Conservation (phyloP, 2,329 filamentous ascomycete genomes). For the Madurella fahalii region DNA sequence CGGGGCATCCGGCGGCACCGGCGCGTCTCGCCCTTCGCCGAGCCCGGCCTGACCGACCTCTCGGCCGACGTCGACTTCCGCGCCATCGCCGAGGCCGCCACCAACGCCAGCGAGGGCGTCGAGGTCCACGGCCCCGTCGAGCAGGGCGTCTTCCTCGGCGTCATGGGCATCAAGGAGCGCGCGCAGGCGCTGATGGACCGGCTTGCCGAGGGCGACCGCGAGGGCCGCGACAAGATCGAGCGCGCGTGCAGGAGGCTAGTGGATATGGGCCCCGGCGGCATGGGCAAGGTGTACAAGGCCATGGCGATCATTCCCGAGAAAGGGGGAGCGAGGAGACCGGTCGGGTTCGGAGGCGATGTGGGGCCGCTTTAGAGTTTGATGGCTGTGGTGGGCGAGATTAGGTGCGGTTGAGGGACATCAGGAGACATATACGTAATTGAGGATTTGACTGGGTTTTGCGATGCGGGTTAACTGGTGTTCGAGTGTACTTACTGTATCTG, state of each 20-base stretch:
- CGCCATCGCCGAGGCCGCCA: slow-evolving; percentile 76
- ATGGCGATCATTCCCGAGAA: slow-evolving; percentile 86
- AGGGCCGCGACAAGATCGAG: slow-evolving; percentile 59
- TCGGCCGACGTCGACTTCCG: slow-evolving; percentile 92
- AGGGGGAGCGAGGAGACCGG: slow-evolving; percentile 67
- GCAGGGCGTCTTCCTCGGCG: slow-evolving; percentile 73
- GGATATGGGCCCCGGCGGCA: slow-evolving; percentile 76
- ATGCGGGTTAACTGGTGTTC: no score
- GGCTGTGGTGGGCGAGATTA: slow-evolving; percentile 31
- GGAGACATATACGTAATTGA: background rate
- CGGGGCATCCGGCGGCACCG: slow-evolving; percentile 80
- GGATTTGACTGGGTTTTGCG: no score
- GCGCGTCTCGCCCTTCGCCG: slow-evolving; percentile 71
- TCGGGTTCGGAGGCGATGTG: slow-evolving; percentile 79
- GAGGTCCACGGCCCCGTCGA: slow-evolving; percentile 91
- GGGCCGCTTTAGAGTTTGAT: no score
- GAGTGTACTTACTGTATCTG: no score
- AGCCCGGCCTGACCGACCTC: slow-evolving; percentile 80
- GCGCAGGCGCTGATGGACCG: slow-evolving; percentile 61
- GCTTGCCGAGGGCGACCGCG: slow-evolving; percentile 22
- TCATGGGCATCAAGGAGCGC: slow-evolving; percentile 79
- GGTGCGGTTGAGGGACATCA: background rate
- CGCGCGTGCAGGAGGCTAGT: slow-evolving; percentile 76
- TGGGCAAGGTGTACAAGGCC: slow-evolving; percentile 94
- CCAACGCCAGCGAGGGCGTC: slow-evolving; percentile 69